Evolutionary conservation across 352 stramenopile genomes (phyloP), one percentile per base, ranked within the genome.

Genomic region (Halophytophthora polymorphica): DNA sequence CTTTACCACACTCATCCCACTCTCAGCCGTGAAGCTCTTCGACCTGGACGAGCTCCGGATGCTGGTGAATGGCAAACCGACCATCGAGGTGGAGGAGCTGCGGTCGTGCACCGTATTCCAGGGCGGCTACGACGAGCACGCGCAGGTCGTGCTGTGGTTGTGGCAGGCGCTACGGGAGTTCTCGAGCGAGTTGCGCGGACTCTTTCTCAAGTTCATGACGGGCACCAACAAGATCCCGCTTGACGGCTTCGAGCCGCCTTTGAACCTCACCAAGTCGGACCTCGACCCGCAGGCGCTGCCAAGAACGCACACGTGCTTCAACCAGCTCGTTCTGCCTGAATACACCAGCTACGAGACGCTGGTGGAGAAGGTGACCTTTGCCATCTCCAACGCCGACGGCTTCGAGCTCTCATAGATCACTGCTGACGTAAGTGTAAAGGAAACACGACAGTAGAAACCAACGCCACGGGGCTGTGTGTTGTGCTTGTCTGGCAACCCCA

Each of bases 141-240:
- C 81, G 36, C 77, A 88, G 42, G 74, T 91, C 18, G 70, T 93
- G 2, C 56, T 90, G 10, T 95, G 86, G 77, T 69, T 96, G 22
- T 96, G 87, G 87, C 79, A 95, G 39, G 79, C 82, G 21, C 64
- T 91, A 19, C 76, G 82, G 10, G 69, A 82, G 42, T 93, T 86
- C 41, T 61, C 76, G 8, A 71, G 69, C 5, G 69, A 90, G 22
- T 54, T 70, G 14, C 72, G 81, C 3, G 76, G 76, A 0, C 61
- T 71, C 19, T 90, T 96, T 50, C 53, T 97, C 31, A 89, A 86
- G 45, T 95, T 94, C 48, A 83, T 88, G 66, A 96, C 85, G 1
- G 84, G 85, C 33, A 88, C 74, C 2, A 90, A 82, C 58, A 86
- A 87, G 22, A 78, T 94, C 23, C 86, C 86, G 8, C 60, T 95